These are phyloP conservation scores for Fragaria ananassa DNA, from an alignment of 306 rosid species.

Conservation along the genomic window DNA sequence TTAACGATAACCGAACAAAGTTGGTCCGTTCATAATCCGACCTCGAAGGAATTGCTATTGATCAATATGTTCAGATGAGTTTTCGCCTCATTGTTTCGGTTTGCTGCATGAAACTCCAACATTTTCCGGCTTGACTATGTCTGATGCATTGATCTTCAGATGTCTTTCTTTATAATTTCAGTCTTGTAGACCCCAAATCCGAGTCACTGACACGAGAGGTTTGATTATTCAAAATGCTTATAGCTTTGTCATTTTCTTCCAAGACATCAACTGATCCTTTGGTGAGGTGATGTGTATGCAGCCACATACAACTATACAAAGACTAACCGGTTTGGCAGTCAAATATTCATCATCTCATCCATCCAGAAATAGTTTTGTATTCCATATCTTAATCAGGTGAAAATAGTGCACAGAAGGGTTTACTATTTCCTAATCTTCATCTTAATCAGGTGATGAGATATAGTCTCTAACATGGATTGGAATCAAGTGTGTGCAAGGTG, in stretches of 20 bases:
- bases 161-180: not conserved
- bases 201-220: not conserved
- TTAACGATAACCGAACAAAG: not conserved
- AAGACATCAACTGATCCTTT: not conserved
- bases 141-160: not conserved
- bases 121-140: not conserved
- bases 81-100: not conserved
- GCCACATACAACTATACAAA: not conserved
- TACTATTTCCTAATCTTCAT: not conserved
- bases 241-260: not conserved
- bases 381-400: not conserved
- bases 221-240: constrained; percentile 8
- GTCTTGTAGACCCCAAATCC: not conserved
- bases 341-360: not conserved
- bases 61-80: not conserved
- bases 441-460: not conserved
- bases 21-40: not conserved
- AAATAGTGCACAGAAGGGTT: not conserved
- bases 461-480: not conserved
- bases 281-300: not conserved
- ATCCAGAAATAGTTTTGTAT: not conserved
- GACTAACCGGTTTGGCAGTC: not conserved
- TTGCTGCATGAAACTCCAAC: not conserved
- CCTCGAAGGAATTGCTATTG: not conserved
- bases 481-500: not conserved